A percentile compares a stretch with the other conserved stretches of the same genome.
Conservation (phyloP, 2,329 filamentous ascomycete genomes). For the Coniochaeta sp. region DNA sequence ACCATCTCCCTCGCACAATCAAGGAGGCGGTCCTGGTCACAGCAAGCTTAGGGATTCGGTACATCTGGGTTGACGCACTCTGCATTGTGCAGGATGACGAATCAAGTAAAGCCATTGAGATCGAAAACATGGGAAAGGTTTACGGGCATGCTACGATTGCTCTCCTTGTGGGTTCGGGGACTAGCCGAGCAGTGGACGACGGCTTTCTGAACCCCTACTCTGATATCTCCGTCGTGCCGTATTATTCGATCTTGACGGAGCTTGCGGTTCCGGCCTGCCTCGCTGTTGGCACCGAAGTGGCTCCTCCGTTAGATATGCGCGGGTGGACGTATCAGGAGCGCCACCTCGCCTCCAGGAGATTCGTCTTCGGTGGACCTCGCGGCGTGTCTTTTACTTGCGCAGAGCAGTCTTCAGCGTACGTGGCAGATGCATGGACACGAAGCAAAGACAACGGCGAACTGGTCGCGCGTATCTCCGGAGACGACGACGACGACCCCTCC, state of each 20-base stretch:
- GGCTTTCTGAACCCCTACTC: neutral
- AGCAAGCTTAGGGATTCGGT: slow-evolving; percentile 1
- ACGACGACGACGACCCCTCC: neutral
- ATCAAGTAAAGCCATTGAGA: neutral
- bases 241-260: neutral
- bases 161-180: neutral
- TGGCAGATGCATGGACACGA: neutral
- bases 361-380: neutral
- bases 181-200: neutral
- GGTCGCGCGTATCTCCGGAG: neutral
- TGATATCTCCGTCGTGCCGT: neutral
- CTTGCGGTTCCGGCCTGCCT: neutral
- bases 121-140: neutral
- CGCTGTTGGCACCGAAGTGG: neutral
- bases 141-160: slow-evolving; percentile 1
- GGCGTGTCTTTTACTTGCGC: slow-evolving; percentile 3
- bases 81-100: slow-evolving; percentile 3
- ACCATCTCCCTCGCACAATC: neutral
- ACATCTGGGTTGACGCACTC: slow-evolving; percentile 1
- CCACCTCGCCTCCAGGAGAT: neutral
- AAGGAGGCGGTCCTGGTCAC: neutral
- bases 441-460: neutral
- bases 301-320: neutral
- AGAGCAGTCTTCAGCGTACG: neutral
- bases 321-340: slow-evolving; percentile 7